Percentiles rank a stretch among this genome's conserved stretches.
Evolutionary conservation across 306 rosid species (phyloP).

Genomic region (Cucumis melo): DNA sequence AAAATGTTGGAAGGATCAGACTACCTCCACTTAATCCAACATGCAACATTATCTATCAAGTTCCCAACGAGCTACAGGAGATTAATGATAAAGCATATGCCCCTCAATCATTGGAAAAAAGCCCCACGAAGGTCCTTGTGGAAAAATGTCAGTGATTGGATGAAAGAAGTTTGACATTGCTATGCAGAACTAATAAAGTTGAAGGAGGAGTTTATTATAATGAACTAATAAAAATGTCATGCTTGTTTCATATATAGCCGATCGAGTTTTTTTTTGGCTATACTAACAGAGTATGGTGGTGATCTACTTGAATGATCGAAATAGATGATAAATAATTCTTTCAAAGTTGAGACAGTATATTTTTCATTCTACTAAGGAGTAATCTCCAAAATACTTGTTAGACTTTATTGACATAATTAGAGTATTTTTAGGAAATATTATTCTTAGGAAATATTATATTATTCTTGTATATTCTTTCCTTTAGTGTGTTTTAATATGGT

Average conservation of each 20-base stretch:
- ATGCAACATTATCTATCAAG: background rate
- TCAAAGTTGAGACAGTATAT: background rate
- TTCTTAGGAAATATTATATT: no score
- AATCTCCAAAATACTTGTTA: background rate
- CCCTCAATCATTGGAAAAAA: background rate
- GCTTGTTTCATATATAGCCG: conserved; percentile 56
- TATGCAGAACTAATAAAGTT: conserved; percentile 35
- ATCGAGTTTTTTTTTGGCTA: conserved; percentile 9
- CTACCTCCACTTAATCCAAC: background rate
- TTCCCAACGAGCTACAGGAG: no score
- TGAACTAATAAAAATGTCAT: conserved; percentile 59
- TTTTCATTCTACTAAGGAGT: background rate
- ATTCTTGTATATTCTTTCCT: no score
- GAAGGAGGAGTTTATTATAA: conserved; percentile 16
- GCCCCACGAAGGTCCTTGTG: background rate
- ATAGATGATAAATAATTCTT: no score
- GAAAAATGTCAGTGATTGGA: background rate
- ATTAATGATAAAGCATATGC: background rate
- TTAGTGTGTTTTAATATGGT: no score
- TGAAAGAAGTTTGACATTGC: conserved; percentile 27
- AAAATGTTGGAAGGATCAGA: background rate
- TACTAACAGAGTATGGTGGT: no score
- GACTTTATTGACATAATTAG: no score
- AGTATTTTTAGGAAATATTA: no score
- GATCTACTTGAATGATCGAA: no score